phyloP scores from a whole-genome alignment of 2,329 filamentous ascomycete species.

The Piedraia hortae region DNA sequence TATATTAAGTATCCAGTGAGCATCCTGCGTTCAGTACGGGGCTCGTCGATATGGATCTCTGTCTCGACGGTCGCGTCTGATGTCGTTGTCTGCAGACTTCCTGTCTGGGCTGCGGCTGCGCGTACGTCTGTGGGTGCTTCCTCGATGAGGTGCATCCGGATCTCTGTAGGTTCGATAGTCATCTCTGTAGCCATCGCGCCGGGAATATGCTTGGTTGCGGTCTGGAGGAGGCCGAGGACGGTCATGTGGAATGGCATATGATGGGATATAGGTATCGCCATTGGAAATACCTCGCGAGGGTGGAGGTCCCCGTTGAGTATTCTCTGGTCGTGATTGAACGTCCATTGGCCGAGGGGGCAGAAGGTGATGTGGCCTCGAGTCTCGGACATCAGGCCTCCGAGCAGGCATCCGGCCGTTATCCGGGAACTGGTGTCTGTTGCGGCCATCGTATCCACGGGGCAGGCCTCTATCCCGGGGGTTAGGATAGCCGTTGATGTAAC shows the following conservation, averaged over 20 bases:
- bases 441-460: slow-evolving; percentile 9
- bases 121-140: too few species aligned
- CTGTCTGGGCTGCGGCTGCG: too few species aligned
- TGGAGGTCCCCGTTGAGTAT: slow-evolving; percentile 7
- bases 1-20: too few species aligned
- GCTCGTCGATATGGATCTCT: slow-evolving; percentile 1
- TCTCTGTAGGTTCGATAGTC: slow-evolving; percentile 8
- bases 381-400: slow-evolving; percentile 5
- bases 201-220: slow-evolving; percentile 1
- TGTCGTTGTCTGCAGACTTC: too few species aligned
- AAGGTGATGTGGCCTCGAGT: too few species aligned
- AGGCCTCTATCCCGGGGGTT: slow-evolving; percentile 5
- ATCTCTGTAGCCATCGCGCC: slow-evolving; percentile 5
- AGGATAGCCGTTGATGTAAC: slow-evolving; percentile 5
- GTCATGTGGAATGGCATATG: slow-evolving; percentile 4
- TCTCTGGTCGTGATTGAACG: slow-evolving; percentile 4
- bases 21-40: too few species aligned
- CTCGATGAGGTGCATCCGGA: slow-evolving; percentile 3
- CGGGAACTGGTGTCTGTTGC: slow-evolving; percentile 6
- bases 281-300: slow-evolving; percentile 13
- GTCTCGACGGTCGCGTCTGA: too few species aligned
- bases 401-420: slow-evolving; percentile 9
- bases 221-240: slow-evolving; percentile 3
- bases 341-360: slow-evolving; percentile 7
- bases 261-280: slow-evolving; percentile 20